These are phyloP conservation scores for Knoxdaviesia proteae DNA, from an alignment of 2,329 filamentous ascomycete species.

Conservation along the genomic window DNA sequence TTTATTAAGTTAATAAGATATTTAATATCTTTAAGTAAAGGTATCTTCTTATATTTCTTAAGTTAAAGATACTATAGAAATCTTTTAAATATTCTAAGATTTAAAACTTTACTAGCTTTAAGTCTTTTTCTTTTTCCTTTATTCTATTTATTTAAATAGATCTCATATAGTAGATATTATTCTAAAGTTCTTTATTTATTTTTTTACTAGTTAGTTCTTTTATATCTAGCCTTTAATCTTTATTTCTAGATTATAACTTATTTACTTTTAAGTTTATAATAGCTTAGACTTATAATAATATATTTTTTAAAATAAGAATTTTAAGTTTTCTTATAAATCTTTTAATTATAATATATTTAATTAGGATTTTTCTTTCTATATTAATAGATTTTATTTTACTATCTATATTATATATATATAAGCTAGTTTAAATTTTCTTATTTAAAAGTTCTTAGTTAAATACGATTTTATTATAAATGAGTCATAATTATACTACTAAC, in stretches of 20 bases:
- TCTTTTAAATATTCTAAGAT: slow-evolving; percentile 1
- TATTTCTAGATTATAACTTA: not conserved
- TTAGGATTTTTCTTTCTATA: not conserved
- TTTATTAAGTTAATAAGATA: slow-evolving; percentile 2
- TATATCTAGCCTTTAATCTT: not conserved
- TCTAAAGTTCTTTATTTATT: no score
- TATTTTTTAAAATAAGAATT: no score
- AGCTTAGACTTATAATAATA: no score
- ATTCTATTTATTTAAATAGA: no score
- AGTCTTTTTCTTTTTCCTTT: no score
- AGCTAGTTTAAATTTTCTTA: no score
- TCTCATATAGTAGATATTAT: no score
- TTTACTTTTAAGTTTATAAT: not conserved
- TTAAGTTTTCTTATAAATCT: no score
- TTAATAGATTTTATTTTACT: not conserved
- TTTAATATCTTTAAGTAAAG: not conserved
- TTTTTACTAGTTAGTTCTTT: no score
- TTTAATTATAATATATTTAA: no score
- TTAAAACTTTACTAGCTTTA: not conserved
- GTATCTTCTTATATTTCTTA: slow-evolving; percentile 1
- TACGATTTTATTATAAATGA: not conserved
- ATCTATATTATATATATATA: no score
- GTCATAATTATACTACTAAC: not conserved
- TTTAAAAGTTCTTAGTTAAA: no score
- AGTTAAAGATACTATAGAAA: not conserved